Base-by-base conservation (phyloP, 2,329 filamentous ascomycete species). In the Xylaria sp. region DNA sequence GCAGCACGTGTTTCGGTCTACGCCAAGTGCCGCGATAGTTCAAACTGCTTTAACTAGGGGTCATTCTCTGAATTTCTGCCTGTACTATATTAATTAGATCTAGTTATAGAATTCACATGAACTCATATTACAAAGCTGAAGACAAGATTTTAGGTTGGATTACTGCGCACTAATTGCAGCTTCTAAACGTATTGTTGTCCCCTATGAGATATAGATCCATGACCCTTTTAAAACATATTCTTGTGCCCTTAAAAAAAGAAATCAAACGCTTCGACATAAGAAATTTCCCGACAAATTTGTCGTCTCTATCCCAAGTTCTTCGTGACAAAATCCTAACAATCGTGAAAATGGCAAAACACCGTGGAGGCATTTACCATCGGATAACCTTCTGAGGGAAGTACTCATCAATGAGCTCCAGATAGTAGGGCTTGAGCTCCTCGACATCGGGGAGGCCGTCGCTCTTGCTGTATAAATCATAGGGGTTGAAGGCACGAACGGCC, bases 381-480 rank as follows among this genome's bases (percentile, higher is more conserved):
- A 93, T 80, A 55, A 89, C 82, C 80, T 84, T 87, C 60, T 85
- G 81, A 33, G 87, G 88, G 74, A 91, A 91, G 78, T 85, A 92
- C 77, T 92, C 89, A 67, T 92, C 84, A 67, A 93, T 92, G 56
- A 92, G 82, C 62, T 89, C 89, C 67, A 90, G 72, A 74, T 92
- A 92, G 77, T 92, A 92, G 5, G 86, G 87, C 86, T 94, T 96
- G 61, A 96, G 80, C 71, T 91, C 87, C 73, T 92, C 89, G 0
- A 89, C 85, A 60, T 86, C 88, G 1, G 92, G 92, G 21, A 92
- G 83, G 23, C 87, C 91, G 72, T 96, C 92, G 70, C 89, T 93
- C 87, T 96, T 96, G 81, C 90, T 94, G 81, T 96, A 96, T 55
- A 96, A 75, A 74, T 96, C 93, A 72, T 96, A 97, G 0, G 92